These are phyloP conservation scores for Bryum argenteum DNA, from an alignment of 225 moss, liverwort and hornwort species.

Conservation along the genomic window DNA sequence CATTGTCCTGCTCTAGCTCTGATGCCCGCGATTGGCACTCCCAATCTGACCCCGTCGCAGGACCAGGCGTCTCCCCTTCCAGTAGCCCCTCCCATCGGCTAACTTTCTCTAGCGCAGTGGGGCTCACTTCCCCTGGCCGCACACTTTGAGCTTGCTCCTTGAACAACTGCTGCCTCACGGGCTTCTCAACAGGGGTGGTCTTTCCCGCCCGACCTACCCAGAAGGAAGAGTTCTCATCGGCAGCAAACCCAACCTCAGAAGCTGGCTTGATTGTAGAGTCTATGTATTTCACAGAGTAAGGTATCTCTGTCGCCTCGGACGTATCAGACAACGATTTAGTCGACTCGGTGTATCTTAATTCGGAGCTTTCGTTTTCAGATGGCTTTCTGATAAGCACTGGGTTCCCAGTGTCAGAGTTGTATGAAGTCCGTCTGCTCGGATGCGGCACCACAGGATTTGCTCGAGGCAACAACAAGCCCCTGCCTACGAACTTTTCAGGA, in stretches of 20 bases:
- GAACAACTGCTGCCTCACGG: slow-evolving; percentile 19
- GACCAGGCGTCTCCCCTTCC: slow-evolving; percentile 51
- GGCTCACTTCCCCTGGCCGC: slow-evolving; percentile 35
- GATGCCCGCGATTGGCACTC: slow-evolving; percentile 52
- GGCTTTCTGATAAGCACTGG: slow-evolving; percentile 5
- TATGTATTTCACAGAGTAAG: slow-evolving; percentile 33
- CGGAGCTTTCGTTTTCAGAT: slow-evolving; percentile 18
- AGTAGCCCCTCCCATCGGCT: slow-evolving; percentile 54
- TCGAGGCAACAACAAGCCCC: slow-evolving; percentile 22
- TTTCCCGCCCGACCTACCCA: slow-evolving; percentile 35
- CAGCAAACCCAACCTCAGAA: neutral
- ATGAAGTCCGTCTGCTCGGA: slow-evolving; percentile 36
- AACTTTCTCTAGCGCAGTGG: slow-evolving; percentile 49
- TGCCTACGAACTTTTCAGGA: slow-evolving; percentile 30
- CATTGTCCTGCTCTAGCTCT: slow-evolving; percentile 42
- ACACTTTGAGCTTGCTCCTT: slow-evolving; percentile 17
- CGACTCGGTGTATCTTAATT: slow-evolving; percentile 34
- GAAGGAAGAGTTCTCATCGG: slow-evolving; percentile 1
- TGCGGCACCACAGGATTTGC: slow-evolving; percentile 34
- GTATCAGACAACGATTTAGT: slow-evolving; percentile 43
- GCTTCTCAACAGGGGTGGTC: slow-evolving; percentile 46
- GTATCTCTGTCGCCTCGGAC: slow-evolving; percentile 32
- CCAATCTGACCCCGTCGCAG: slow-evolving; percentile 51
- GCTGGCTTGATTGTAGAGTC: slow-evolving; percentile 27
- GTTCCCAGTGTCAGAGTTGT: slow-evolving; percentile 39